These are phyloP conservation scores for Aspergillus bertholletiae DNA, from an alignment of 495 filamentous ascomycete genomes.

Conservation along the genomic window DNA sequence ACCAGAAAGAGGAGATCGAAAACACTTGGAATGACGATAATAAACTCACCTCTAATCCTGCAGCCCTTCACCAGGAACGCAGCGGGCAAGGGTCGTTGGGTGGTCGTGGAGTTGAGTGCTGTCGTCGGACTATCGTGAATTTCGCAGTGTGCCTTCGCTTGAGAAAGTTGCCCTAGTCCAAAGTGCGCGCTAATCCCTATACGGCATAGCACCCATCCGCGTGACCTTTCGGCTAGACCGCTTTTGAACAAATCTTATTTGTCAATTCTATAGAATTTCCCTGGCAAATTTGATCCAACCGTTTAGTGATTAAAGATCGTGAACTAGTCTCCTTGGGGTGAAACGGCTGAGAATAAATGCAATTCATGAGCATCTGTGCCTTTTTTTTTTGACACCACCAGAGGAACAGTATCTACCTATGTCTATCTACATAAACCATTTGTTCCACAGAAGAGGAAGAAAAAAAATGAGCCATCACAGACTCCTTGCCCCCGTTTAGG, in stretches of 20 bases:
- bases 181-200: constrained; percentile 20
- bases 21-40: constrained; percentile 10
- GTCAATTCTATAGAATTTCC: neutral
- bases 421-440: too few relatives aligned
- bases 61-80: constrained; percentile 50
- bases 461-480: too few relatives aligned
- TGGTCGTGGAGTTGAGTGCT: constrained; percentile 39
- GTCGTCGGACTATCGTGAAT: constrained; percentile 43
- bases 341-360: too few relatives aligned
- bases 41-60: constrained; percentile 47
- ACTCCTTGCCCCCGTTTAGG: neutral
- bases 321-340: too few relatives aligned
- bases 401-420: too few relatives aligned
- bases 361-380: too few relatives aligned
- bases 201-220: constrained; percentile 12
- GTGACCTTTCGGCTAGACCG: constrained; percentile 16
- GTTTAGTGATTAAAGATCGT: too few relatives aligned
- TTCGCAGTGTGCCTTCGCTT: constrained; percentile 49
- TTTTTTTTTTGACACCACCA: too few relatives aligned
- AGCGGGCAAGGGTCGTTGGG: constrained; percentile 41
- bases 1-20: constrained; percentile 15
- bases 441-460: too few relatives aligned
- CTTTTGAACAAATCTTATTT: neutral
- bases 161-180: constrained; percentile 40
- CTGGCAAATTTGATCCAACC: too few relatives aligned